Percentiles rank a stretch among this genome's conserved stretches.
phyloP scores from a whole-genome alignment of 2,329 filamentous ascomycete species.

The Acrodontium crateriforme region DNA sequence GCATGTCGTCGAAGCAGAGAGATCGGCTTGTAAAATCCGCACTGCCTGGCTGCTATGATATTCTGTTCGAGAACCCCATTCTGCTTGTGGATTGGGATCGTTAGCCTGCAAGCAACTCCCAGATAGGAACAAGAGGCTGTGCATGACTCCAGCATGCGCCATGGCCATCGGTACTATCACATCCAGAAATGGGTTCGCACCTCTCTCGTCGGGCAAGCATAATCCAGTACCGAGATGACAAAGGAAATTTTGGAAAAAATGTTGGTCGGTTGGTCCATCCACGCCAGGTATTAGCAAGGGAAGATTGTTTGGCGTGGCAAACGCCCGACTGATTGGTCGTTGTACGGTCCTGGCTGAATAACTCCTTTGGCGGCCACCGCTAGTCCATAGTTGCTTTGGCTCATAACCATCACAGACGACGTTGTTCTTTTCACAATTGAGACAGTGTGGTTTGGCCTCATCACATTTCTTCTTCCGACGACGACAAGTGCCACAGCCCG shows the following conservation, averaged over 20 bases:
- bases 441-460: constrained; percentile 38
- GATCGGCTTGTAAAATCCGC: constrained; percentile 10
- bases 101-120: constrained; percentile 55
- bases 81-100: constrained; percentile 29
- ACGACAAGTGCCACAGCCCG: constrained; percentile 45
- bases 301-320: constrained; percentile 36
- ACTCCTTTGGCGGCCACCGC: constrained; percentile 65
- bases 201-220: constrained; percentile 63
- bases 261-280: constrained; percentile 63
- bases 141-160: constrained; percentile 71
- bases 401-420: constrained; percentile 85
- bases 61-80: constrained; percentile 39
- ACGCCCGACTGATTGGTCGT: constrained; percentile 18
- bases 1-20: constrained; percentile 6
- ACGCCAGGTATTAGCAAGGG: constrained; percentile 62
- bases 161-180: constrained; percentile 72
- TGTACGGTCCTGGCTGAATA: constrained; percentile 15
- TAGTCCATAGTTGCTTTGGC: constrained; percentile 75
- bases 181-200: constrained; percentile 76
- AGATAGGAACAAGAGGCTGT: constrained; percentile 72
- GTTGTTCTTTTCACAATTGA: constrained; percentile 88
- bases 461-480: constrained; percentile 49
- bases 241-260: constrained; percentile 74
- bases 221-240: constrained; percentile 65
- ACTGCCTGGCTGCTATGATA: constrained; percentile 37